Base-by-base conservation (phyloP, 1,284 basidiomycete species). In the Porodaedalea pini region DNA sequence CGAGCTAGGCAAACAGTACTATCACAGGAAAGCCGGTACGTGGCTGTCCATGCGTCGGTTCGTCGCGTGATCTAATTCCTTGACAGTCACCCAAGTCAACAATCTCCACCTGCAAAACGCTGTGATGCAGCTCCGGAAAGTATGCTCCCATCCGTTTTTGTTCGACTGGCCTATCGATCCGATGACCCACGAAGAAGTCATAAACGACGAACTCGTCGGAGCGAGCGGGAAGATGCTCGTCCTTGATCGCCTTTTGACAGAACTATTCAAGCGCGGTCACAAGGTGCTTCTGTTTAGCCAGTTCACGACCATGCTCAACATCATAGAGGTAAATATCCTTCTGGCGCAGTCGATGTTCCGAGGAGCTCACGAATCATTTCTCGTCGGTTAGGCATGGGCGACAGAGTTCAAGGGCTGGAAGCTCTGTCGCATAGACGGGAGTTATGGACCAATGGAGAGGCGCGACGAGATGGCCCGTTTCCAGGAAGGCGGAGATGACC, bases 181-280 rank as follows among this genome's bases (percentile, higher is more conserved):
- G 2, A 66, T 74, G 1, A 88, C 89, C 0, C 78, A 77, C 15
- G 73, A 84, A 56, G 77, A 77, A 0, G 72, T 87, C 10, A 70
- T 91, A 34, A 82, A 90, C 61, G 84, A 91, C 21, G 84, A 92
- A 62, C 77, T 98, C 15, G 84, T 95, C 45, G 85, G 87, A 51
- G 86, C 85, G 0, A 94, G 91, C 60, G 96, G 96, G 17, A 99
- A 99, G 78, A 97, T 99, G 94, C 88, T 98, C 76, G 77, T 98
- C 19, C 81, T 98, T 0, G 92, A 98, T 64, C 85, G 94, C 10
- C 74, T 99, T 11, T 78, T 99, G 1, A 85, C 85, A 43, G 92
- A 87, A 56, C 74, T 99, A n/a, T 93, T 97, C 71, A 76, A 76
- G 21, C 74, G 85, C 10, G 83, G 81, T 4, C 95, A 98, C 74